Evolutionary conservation across 208 protist genomes (phyloP).

Genomic region (Acanthamoeba triangularis): DNA sequence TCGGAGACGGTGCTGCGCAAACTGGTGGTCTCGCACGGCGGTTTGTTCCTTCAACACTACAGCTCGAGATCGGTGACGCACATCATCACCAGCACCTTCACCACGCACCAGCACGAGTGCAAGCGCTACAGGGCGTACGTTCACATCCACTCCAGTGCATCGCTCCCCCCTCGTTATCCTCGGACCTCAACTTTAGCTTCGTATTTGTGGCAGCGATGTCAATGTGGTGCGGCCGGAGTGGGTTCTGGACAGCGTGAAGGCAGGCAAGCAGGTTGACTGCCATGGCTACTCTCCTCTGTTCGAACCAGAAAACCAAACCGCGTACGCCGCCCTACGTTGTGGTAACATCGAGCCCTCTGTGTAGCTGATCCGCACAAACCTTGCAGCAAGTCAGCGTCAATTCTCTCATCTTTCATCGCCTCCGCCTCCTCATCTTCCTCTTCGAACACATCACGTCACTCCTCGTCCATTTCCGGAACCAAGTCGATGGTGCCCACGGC

Average conservation of each 20-base stretch:
- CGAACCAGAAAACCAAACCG: neutral
- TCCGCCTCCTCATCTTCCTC: neutral
- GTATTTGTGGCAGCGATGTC: neutral
- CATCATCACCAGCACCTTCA: conserved; percentile 48
- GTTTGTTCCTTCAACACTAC: conserved; percentile 37
- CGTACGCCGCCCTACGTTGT: neutral
- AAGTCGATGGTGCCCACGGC: neutral
- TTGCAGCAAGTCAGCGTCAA: conserved; percentile 42
- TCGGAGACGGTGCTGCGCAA: conserved; percentile 11
- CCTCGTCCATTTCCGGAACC: neutral
- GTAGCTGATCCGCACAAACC: neutral
- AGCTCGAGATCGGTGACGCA: conserved; percentile 62
- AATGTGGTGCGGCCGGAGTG: conserved; percentile 68
- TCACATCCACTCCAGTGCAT: too few species aligned
- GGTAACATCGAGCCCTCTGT: neutral
- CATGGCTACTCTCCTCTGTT: conserved; percentile 6
- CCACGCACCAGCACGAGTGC: conserved; percentile 54
- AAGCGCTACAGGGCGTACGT: neutral
- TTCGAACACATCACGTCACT: neutral
- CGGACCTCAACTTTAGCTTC: neutral
- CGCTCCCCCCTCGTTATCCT: too few species aligned
- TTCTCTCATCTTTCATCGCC: conserved; percentile 4
- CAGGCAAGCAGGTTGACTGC: conserved; percentile 38
- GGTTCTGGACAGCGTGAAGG: conserved; percentile 49
- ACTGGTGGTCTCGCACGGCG: conserved; percentile 18